Evolutionary conservation across 805 yeast genomes (phyloP).

Genomic region (Metschnikowia gruessii): DNA sequence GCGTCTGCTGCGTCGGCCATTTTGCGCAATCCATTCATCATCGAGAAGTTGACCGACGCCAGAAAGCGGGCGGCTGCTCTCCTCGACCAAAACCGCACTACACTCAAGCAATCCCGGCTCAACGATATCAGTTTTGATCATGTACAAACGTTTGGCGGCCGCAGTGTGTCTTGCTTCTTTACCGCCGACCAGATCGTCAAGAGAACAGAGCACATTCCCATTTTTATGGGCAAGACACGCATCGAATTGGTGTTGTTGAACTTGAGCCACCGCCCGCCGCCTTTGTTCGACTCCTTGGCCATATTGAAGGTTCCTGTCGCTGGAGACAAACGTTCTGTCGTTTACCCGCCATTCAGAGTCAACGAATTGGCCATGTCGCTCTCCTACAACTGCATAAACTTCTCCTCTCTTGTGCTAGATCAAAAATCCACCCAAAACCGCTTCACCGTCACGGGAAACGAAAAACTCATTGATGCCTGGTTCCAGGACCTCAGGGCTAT

Average conservation of each 20-base stretch:
- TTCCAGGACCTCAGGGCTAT: constrained; percentile 28
- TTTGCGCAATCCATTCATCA: constrained; percentile 39
- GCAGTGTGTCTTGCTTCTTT: constrained; percentile 39
- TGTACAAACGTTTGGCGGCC: constrained; percentile 29
- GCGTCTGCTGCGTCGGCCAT: constrained; percentile 21
- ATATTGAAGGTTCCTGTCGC: constrained; percentile 26
- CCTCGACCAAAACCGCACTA: constrained; percentile 16
- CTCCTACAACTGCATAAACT: constrained; percentile 17
- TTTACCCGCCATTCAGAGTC: constrained; percentile 43
- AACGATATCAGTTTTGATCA: constrained; percentile 36
- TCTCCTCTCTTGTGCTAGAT: constrained; percentile 15
- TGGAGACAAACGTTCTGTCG: constrained; percentile 26
- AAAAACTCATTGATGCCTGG: constrained; percentile 29
- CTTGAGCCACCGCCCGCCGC: constrained; percentile 16
- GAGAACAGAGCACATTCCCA: constrained; percentile 26
- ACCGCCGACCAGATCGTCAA: constrained; percentile 35
- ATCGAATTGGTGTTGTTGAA: constrained; percentile 38
- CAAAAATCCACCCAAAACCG: constrained; percentile 16
- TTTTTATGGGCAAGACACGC: constrained; percentile 19
- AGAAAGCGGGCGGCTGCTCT: constrained; percentile 18
- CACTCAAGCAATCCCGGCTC: constrained; percentile 21
- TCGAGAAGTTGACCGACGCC: constrained; percentile 28
- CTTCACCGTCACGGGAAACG: constrained; percentile 20
- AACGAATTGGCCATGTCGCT: constrained; percentile 32
- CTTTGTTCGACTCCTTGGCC: constrained; percentile 37